Base-by-base conservation (phyloP, 2,329 filamentous ascomycete species). In the Xylariaceae sp. region DNA sequence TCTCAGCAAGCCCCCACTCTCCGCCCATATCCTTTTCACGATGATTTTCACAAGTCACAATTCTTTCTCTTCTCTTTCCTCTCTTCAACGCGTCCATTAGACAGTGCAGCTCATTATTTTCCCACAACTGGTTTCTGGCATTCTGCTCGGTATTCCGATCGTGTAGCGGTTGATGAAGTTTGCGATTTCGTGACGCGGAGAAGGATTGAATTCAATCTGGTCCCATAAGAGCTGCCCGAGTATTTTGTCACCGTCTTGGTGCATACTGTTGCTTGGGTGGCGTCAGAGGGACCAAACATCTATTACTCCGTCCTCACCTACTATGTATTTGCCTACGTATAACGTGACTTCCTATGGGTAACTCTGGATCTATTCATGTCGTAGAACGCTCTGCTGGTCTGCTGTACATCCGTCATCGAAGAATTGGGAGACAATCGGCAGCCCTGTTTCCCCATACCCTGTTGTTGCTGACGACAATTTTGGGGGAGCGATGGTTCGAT, bases 201-300 rank as follows among this genome's bases (percentile, higher is more conserved):
- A 77, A 67, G 54, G 64, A 67, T 61, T 62, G 57, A 61, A 58
- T 57, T 48, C 58, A 55, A 62, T 55, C 66, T 71, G 77, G 76
- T 78, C 72, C 78, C 77, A 83, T 85, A 85, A 85, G 82, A 85
- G 75, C 82, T 84, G 82, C 79, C 81, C 77, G 75, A 71, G 80
- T 76, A 76, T 70, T 73, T 63, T 64, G 45, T 64, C 67, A 64
- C 53, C 55, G 48, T 68, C 67, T 56, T 63, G 60, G 55, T 47
- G 62, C 52, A 50, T 53, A 40, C 42, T 50, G 72, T 88, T 86
- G 80, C 80, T 79, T 77, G 79, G 84, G 82, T 84, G 80, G 86
- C 82, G 86, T 91, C 86, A 90, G 86, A 90, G 81, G 84, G 71
- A 78, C 77, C 82, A 73, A 60, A 90, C 85, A 90, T 81, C 48